Evolutionary conservation across 1,139 yeast species (phyloP), one percentile per base, ranked within the genome.

Genomic region (Candida anutae): DNA sequence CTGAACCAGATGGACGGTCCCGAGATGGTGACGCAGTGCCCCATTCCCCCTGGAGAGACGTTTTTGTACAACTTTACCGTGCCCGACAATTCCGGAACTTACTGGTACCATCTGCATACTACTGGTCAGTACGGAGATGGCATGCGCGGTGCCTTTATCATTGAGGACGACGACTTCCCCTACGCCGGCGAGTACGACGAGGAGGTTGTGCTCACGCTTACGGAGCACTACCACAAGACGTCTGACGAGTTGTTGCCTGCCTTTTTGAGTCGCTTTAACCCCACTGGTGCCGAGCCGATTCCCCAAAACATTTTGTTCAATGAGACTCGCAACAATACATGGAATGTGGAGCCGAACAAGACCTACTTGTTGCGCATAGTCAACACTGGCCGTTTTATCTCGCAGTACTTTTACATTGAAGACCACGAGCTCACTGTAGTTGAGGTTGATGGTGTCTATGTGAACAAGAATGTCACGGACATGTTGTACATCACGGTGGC

Each of bases 231-330:
- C 57, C 94, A 85, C 52, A 64, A 71, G 21, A 57, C 63, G 29
- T 64, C 78, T 25, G 66, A 66, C 26, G 67, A 49, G 13, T 63
- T 87, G 40, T 57, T 68, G 36, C 55, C 66, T 10, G 42, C 47
- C 13, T 87, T 87, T 58, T 50, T 84, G 59, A 71, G 63, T 39
- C 55, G 80, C 38, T 79, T 69, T 59, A 88, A 88, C 56, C 97
- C 97, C 25, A 83, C 95, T 5, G 97, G 97, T 39, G 95, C 96
- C 20, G 97, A 88, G 56, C 97, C 97, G 24, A 74, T 88, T 42
- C 97, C 97, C 3, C 77, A 80, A 45, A 77, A 76, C 48, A 50
- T 81, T 40, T 61, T 85, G 44, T 69, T 85, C 55, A 87, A 88
- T 59, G 85, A 87, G 48, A 75, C 93, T 5, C 73, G 66, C 49